These are phyloP conservation scores for Cerioporus squamosus DNA, from an alignment of 1,284 basidiomycete species.

Conservation along the genomic window DNA sequence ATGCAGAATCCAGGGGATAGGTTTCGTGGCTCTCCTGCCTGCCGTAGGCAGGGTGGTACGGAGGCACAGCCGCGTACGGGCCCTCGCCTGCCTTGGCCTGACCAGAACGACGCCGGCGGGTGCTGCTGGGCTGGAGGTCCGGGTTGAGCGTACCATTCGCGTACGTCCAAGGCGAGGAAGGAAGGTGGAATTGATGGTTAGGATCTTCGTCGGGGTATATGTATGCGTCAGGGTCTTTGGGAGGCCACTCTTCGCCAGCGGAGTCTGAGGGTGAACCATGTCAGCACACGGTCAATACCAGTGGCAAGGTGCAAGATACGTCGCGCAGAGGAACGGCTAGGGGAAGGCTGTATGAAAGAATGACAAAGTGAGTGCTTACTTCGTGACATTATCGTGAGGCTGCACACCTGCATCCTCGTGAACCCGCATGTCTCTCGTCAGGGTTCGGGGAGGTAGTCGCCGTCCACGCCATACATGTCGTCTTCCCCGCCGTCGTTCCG, in stretches of 20 bases:
- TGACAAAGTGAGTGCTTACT: conserved; percentile 32
- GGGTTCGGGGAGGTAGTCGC: conserved; percentile 16
- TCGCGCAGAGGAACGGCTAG: background rate
- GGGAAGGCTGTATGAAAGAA: background rate
- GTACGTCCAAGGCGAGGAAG: conserved; percentile 83
- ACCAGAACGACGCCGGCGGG: conserved; percentile 18
- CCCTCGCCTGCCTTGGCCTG: conserved; percentile 31
- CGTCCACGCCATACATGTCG: conserved; percentile 16
- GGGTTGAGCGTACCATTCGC: conserved; percentile 79
- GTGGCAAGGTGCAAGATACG: background rate
- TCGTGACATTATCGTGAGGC: conserved; percentile 10
- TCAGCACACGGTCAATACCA: background rate
- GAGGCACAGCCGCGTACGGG: conserved; percentile 57
- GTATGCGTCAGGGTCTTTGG: conserved; percentile 52
- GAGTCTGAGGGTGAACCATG: conserved; percentile 20
- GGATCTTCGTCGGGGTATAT: conserved; percentile 34
- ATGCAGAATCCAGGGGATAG: conserved; percentile 36
- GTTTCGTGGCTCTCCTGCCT: conserved; percentile 32
- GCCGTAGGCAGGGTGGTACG: conserved; percentile 74
- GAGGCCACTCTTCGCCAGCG: conserved; percentile 54
- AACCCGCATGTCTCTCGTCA: background rate
- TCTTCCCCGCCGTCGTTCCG: conserved; percentile 7
- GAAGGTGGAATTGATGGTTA: conserved; percentile 49
- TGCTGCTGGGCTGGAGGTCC: conserved; percentile 58
- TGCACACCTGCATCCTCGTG: conserved; percentile 27